phyloP scores from a whole-genome alignment of 768 basidiomycete genomes.

The Tremella mesenterica region DNA sequence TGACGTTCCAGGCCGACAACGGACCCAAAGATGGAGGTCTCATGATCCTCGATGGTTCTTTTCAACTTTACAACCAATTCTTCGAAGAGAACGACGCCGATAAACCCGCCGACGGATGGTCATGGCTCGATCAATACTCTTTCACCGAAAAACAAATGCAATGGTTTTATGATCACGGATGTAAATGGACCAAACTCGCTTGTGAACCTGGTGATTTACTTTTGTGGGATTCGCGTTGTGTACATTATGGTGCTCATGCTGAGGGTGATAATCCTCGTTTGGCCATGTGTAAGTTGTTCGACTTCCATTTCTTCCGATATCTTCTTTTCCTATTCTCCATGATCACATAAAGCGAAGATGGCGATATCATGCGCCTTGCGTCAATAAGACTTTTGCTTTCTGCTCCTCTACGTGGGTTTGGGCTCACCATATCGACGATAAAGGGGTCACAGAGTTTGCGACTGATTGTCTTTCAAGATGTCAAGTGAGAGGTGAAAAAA shows the following conservation, averaged over 20 bases:
- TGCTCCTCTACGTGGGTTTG: too few relatives aligned
- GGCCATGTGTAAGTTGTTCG: slow-evolving; percentile 34
- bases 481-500: too few relatives aligned
- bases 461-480: too few relatives aligned
- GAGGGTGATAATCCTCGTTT: slow-evolving; percentile 24
- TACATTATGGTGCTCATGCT: slow-evolving; percentile 39
- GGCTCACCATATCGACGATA: too few relatives aligned
- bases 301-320: too few relatives aligned
- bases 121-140: slow-evolving; percentile 7
- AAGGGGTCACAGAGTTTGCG: too few relatives aligned
- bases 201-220: slow-evolving; percentile 41
- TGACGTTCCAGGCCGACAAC: slow-evolving; percentile 20
- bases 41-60: slow-evolving; percentile 43
- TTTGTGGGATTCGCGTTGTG: slow-evolving; percentile 37
- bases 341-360: too few relatives aligned
- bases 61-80: slow-evolving; percentile 9
- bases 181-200: slow-evolving; percentile 40
- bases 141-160: slow-evolving; percentile 21
- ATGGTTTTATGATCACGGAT: slow-evolving; percentile 45
- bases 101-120: slow-evolving; percentile 13
- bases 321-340: too few relatives aligned
- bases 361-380: too few relatives aligned
- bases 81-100: slow-evolving; percentile 1
- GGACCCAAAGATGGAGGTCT: slow-evolving; percentile 45
- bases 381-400: too few relatives aligned